Percentiles rank a stretch among this genome's conserved stretches.
Conservation (phyloP, 768 basidiomycete species). For the Pleurotus tuber-regium region DNA sequence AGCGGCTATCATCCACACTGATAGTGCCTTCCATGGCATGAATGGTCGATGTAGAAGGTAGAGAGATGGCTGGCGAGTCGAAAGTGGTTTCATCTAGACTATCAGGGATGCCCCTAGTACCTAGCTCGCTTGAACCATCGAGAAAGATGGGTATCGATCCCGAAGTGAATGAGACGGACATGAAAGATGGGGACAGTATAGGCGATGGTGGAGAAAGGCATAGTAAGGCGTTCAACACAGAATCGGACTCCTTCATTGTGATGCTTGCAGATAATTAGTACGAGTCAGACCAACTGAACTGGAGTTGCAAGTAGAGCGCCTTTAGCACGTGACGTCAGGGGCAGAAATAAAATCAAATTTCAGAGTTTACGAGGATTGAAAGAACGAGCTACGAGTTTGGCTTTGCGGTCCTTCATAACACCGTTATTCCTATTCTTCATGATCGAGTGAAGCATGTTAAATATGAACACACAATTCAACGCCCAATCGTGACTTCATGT, state of each 20-base stretch:
- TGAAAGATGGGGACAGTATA: conserved; percentile 34
- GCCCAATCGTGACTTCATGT: not conserved
- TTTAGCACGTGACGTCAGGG: too few species aligned
- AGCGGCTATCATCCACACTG: too few species aligned
- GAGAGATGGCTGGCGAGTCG: not conserved
- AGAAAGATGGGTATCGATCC: conserved; percentile 52
- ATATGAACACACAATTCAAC: not conserved
- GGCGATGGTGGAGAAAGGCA: conserved; percentile 45
- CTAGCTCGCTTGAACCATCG: conserved; percentile 4
- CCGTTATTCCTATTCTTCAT: too few species aligned
- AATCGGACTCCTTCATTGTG: conserved; percentile 29
- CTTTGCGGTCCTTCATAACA: too few species aligned
- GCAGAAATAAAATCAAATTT: too few species aligned
- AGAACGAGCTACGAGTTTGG: too few species aligned
- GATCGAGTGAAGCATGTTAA: not conserved
- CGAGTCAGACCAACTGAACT: too few species aligned
- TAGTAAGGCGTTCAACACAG: conserved; percentile 36
- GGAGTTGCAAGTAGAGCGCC: too few species aligned
- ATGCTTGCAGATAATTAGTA: too few species aligned
- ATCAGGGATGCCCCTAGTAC: not conserved
- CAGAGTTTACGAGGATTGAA: too few species aligned
- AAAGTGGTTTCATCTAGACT: not conserved
- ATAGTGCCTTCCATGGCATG: not conserved
- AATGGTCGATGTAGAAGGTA: not conserved
- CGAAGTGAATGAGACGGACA: conserved; percentile 36